Evolutionary conservation across 176 grass and related monocot species (phyloP), one percentile per base, ranked within the genome.

Genomic region (Cenchrus americanus): DNA sequence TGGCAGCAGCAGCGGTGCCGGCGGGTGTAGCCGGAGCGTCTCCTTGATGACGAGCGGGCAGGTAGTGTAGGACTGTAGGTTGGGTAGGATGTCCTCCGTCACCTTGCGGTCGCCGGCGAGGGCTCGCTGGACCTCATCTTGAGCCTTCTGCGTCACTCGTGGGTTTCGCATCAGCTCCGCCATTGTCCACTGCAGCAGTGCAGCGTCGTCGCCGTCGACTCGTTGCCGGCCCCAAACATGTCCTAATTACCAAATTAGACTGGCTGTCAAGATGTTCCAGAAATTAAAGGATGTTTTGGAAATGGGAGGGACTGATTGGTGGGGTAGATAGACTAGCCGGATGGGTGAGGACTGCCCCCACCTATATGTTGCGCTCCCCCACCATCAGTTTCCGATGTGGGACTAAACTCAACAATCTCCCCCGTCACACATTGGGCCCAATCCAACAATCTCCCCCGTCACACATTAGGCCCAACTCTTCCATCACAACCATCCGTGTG

Each of bases 141-240:
- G 71, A 8, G 48, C 77, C 76, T 86, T 83, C 37, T 15, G 54
- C 90, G 83, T 83, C 0, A 43, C 72, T 1, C 19, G 53, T 6
- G 82, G 82, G 69, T 83, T 83, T 19, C 82, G 4, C 53, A 92
- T n/a, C 2, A 92, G 79, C 77, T 86, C 86, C 0, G 86, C 47
- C 82, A 76, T 92, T 1, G 73, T 43, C 90, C 90, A 92, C 46
- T 86, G 26, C 50, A 88, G 23, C 90, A 92, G 34, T 86, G 26
- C 50, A 88, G 23, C 14, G 82, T 68, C 22, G 77, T 82, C 19
- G 81, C 51, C 0, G 90, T 67, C 4, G 90, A 83, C 40, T 88
- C 90, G 76, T 70, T 92, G 19, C 78, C 83, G 0, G 77, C 86
- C 2, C 7, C 64, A 19, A 92, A 92, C 21, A 92, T 69, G 14